These are phyloP conservation scores for Teunomyces aglyptinius DNA, from an alignment of 805 yeast species.

Conservation along the genomic window DNA sequence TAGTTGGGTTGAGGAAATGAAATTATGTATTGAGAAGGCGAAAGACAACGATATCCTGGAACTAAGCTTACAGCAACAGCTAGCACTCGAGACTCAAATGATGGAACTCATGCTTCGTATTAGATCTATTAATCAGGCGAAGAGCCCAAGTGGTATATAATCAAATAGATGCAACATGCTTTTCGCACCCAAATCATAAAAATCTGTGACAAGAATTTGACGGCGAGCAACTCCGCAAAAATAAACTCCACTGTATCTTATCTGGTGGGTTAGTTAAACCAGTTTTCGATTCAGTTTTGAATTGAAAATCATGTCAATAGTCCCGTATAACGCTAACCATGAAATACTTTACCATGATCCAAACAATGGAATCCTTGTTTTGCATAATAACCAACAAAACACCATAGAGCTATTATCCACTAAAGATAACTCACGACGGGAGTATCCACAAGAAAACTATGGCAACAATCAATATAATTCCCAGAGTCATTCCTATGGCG, in stretches of 20 bases:
- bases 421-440: neutral
- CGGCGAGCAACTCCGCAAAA: neutral
- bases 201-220: neutral
- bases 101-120: conserved; percentile 34
- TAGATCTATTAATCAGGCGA: conserved; percentile 13
- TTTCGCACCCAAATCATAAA: neutral
- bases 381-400: conserved; percentile 32
- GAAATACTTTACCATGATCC: conserved; percentile 37
- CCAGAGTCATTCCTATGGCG: neutral
- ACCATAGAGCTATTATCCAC: conserved; percentile 24
- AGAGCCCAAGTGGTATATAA: neutral
- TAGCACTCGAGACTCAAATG: conserved; percentile 31
- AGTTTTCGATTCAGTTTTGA: neutral
- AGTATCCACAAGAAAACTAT: neutral
- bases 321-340: conserved; percentile 33
- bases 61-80: conserved; percentile 16
- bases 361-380: conserved; percentile 30
- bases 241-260: neutral
- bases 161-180: neutral
- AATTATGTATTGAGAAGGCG: neutral
- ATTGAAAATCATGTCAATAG: conserved; percentile 32
- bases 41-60: conserved; percentile 14
- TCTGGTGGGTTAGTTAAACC: neutral
- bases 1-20: neutral
- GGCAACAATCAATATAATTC: neutral